Evolutionary conservation across 768 basidiomycete species (phyloP).

Genomic region (Coprinopsis cinerea): DNA sequence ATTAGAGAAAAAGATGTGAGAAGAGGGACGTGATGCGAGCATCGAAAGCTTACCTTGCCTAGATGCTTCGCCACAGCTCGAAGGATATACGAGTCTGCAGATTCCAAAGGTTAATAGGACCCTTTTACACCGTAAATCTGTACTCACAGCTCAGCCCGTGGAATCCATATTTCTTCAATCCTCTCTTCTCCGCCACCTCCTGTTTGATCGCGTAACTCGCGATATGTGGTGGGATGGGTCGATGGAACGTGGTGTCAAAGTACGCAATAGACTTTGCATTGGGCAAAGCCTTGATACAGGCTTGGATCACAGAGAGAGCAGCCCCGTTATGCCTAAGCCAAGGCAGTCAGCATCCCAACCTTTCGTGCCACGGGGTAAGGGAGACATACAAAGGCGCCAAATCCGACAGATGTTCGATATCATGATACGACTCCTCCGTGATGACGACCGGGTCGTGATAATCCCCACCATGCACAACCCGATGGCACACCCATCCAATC

Average conservation of each 20-base stretch:
- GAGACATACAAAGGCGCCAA: conserved; percentile 69
- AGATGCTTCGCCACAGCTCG: conserved; percentile 55
- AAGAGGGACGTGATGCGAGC: neutral
- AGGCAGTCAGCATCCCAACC: neutral
- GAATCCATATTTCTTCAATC: conserved; percentile 86
- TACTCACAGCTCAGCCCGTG: conserved; percentile 78
- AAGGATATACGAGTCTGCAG: conserved; percentile 61
- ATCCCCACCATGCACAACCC: conserved; percentile 85
- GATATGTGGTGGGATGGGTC: conserved; percentile 67
- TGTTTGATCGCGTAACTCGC: conserved; percentile 76
- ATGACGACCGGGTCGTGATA: conserved; percentile 68
- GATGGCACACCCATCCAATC: conserved; percentile 60
- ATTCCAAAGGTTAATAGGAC: neutral
- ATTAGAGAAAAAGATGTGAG: neutral
- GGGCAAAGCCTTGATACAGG: conserved; percentile 58
- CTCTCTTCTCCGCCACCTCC: conserved; percentile 50
- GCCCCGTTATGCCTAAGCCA: conserved; percentile 52
- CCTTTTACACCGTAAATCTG: conserved; percentile 7
- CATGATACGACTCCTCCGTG: conserved; percentile 59
- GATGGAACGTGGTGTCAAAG: conserved; percentile 87
- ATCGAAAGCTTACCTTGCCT: conserved; percentile 34
- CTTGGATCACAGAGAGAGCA: conserved; percentile 53
- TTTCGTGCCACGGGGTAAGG: too few relatives aligned
- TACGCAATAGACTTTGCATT: conserved; percentile 71
- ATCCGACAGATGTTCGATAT: conserved; percentile 69